Conservation (phyloP, 495 filamentous ascomycete species). For the Hypoxylon crocopeplum region DNA sequence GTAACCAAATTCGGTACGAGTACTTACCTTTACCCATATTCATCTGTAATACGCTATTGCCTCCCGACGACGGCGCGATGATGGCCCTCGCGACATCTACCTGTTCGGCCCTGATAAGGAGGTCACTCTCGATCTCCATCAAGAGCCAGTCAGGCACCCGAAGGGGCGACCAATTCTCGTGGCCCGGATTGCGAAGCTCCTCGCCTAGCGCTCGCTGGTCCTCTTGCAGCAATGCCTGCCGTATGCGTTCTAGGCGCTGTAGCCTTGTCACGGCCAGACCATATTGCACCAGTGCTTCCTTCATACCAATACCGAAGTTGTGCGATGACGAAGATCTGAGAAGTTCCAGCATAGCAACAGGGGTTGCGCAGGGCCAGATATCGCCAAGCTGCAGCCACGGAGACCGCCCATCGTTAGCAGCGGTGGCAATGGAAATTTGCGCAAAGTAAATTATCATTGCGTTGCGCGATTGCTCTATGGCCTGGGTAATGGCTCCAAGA, state of each 20-base stretch:
- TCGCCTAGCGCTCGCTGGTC: constrained; percentile 39
- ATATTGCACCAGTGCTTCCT: constrained; percentile 50
- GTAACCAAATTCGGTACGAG: too few species aligned
- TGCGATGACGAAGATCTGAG: constrained; percentile 49
- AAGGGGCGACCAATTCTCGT: constrained; percentile 58
- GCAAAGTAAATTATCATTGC: constrained; percentile 19
- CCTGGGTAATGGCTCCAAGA: constrained; percentile 26
- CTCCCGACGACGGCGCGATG: constrained; percentile 50
- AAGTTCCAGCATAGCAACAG: constrained; percentile 57
- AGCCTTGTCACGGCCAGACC: constrained; percentile 51
- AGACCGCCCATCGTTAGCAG: constrained; percentile 39
- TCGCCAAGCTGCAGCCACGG: constrained; percentile 56
- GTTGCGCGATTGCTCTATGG: constrained; percentile 26
- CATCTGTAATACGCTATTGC: constrained; percentile 64
- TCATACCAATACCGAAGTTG: constrained; percentile 51
- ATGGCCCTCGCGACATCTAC: constrained; percentile 60
- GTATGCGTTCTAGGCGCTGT: constrained; percentile 53
- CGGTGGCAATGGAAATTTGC: constrained; percentile 38
- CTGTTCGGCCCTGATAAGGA: constrained; percentile 60
- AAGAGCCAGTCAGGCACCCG: constrained; percentile 61
- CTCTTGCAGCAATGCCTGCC: constrained; percentile 32
- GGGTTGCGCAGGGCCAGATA: constrained; percentile 62
- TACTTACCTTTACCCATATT: constrained; percentile 58
- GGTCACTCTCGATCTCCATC: constrained; percentile 62
- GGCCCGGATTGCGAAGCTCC: constrained; percentile 52